Evolutionary conservation across 176 grass and related monocot species (phyloP), one percentile per base, ranked within the genome.

Genomic region (Cymbopogon citratus): DNA sequence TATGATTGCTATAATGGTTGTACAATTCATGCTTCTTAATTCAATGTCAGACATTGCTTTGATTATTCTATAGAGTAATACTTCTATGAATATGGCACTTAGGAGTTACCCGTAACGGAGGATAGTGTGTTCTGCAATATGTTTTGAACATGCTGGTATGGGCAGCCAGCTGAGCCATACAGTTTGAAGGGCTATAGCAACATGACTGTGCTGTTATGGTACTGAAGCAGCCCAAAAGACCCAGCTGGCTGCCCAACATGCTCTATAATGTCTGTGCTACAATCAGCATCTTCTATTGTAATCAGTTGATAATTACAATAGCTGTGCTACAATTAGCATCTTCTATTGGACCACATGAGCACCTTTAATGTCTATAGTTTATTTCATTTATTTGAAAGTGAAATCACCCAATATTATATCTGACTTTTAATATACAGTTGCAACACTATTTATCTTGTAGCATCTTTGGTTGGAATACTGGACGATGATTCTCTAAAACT

Each of bases 401-500:
- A 56, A 43, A 5, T 34, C 60, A 54, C 39, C 54, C 9, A 79
- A 7, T 35, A 68, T 69, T 74, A 31, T 70, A 56, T 81, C 59
- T 89, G 7, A 3, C 63, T 77, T 89, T 70, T 48, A 15, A 81
- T 66, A 66, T 86, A 84, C 79, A 23, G 21, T 74, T 78, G 35
- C 25, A 44, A 72, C 23, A 69, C 54, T 27, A 82, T 74, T 40
- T 66, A 71, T 83, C 56, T 86, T 90, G 75, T 85, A 98, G 95
- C 90, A 87, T 89, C 90, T 87, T 91, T 98, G 86, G 81, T 80
- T 73, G 87, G 90, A 80, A 74, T 90, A 76, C 92, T 98, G 24
- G 89, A 95, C 66, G 92, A 93, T 81, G 95, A 93, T 84, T 92
- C 84, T 82, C 80, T 98, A 28, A 95, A 95, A 81, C 68, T 98